phyloP scores from a whole-genome alignment of 768 basidiomycete genomes.

The Pleurotus salmoneostramineus region DNA sequence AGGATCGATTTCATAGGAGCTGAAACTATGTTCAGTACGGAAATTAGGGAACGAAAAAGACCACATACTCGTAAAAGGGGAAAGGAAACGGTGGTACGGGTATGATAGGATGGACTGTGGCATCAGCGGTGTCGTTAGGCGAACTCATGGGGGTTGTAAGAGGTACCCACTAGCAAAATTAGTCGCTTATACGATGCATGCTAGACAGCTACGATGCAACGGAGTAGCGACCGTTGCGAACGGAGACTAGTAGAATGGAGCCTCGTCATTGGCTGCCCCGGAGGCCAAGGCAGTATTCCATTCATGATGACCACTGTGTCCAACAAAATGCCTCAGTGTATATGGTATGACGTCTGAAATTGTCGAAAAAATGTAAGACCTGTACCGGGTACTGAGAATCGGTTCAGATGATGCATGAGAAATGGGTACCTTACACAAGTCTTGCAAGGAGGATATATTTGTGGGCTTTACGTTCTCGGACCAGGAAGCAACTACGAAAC shows the following conservation, averaged over 20 bases:
- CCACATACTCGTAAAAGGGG: conserved; percentile 59
- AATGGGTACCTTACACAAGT: no score
- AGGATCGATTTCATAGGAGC: conserved; percentile 76
- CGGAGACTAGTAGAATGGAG: neutral
- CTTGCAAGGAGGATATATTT: no score
- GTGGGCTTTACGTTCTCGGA: no score
- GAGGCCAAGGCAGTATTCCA: neutral
- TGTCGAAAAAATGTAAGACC: neutral
- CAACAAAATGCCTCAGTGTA: no score
- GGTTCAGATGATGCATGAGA: no score
- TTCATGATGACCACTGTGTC: neutral
- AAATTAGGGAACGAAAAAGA: neutral
- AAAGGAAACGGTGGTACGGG: conserved; percentile 37
- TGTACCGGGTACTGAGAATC: neutral
- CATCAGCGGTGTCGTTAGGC: conserved; percentile 6
- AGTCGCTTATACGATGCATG: neutral
- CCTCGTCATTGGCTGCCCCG: neutral
- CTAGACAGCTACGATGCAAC: neutral
- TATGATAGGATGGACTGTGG: conserved; percentile 54
- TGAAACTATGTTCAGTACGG: conserved; percentile 20
- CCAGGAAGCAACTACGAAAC: no score
- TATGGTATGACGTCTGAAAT: neutral
- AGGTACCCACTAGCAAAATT: neutral
- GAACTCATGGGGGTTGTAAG: neutral
- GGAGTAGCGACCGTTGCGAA: neutral